Conservation (phyloP, 2,329 filamentous ascomycete species). For the Fusarium citri region DNA sequence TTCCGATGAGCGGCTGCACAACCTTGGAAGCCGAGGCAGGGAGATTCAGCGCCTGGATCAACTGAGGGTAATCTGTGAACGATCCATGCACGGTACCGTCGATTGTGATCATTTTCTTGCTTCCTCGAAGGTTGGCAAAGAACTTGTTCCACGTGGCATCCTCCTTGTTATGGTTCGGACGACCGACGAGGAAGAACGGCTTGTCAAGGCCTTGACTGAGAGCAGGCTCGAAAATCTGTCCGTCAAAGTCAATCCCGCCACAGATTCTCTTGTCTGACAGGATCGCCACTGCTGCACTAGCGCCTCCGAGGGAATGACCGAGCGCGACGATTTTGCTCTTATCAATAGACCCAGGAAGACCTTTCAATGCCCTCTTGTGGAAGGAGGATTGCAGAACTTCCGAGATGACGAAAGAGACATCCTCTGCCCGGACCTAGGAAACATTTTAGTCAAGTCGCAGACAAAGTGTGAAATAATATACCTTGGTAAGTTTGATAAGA, state of each 20-base stretch:
- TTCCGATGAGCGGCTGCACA: slow-evolving; percentile 15
- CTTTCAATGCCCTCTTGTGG: slow-evolving; percentile 27
- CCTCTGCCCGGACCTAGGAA: slow-evolving; percentile 49
- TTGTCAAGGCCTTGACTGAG: slow-evolving; percentile 44
- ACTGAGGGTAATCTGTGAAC: slow-evolving; percentile 49
- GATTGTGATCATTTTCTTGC: slow-evolving; percentile 43
- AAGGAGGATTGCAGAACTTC: slow-evolving; percentile 44
- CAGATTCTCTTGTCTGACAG: slow-evolving; percentile 49
- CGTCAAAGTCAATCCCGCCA: slow-evolving; percentile 57
- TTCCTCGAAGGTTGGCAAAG: slow-evolving; percentile 44
- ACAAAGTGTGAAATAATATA: fast-evolving
- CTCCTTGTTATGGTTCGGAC: slow-evolving; percentile 45
- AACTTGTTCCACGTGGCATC: slow-evolving; percentile 51
- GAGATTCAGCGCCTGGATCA: slow-evolving; percentile 43
- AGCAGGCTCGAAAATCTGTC: slow-evolving; percentile 49
- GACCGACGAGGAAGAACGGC: slow-evolving; percentile 50
- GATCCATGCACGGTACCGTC: slow-evolving; percentile 47
- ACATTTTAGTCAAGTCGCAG: not conserved
- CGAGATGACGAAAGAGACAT: slow-evolving; percentile 54
- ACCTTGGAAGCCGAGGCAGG: slow-evolving; percentile 17
- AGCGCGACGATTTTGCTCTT: slow-evolving; percentile 49
- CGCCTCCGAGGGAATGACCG: slow-evolving; percentile 56
- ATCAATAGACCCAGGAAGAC: slow-evolving; percentile 45
- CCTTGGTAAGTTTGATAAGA: slow-evolving; percentile 37
- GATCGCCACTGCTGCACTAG: slow-evolving; percentile 51